Base-by-base conservation (phyloP, 805 yeast species). In the Suhomyces vadensis region DNA sequence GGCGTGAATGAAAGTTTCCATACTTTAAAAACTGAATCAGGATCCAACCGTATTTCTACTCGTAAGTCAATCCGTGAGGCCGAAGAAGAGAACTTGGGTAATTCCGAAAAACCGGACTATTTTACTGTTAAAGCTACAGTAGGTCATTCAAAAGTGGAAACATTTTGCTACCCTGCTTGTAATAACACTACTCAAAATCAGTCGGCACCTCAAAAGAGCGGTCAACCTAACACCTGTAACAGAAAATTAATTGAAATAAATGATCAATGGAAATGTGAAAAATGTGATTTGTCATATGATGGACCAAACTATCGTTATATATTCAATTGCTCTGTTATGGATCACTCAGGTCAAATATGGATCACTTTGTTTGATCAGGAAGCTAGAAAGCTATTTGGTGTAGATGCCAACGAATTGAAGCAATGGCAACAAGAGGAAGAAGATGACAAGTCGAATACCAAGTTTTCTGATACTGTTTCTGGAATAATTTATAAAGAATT, bases 151-250 rank as follows among this genome's bases (percentile, higher is more conserved):
- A 83, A 82, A 63, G 77, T 84, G 14, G 95, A 88, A 49, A 85
- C 78, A 54, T 82, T 91, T 62, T 80, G 87, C 37, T 94, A 94
- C 63, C 96, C 98, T 11, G 94, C 98, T 6, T 94, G 99, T 67
- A 71, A 77, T 26, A 72, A 77, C 37, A 84, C 81, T 37, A 58
- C 62, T 31, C 53, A 52, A 35, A 49, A 53, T 19, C 56, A 50
- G 39, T 44, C 39, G 8, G 46, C 16, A 3, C 33, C 39, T 19
- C 52, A 48, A 19, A 41, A 42, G 38, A 19, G 46, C 4, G 43
- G 47, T 16, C 49, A 44, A 21, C 40, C 44, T 6, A 39, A 35
- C 17, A 46, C 64, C 5, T 94, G 99, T 72, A 83, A 83, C 61
- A 83, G 90, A 60, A 94, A 94, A 67, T 88, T 90, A 23, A 69